Base-by-base conservation (phyloP, 2,329 filamentous ascomycete species). In the Monosporascus cannonballus region DNA sequence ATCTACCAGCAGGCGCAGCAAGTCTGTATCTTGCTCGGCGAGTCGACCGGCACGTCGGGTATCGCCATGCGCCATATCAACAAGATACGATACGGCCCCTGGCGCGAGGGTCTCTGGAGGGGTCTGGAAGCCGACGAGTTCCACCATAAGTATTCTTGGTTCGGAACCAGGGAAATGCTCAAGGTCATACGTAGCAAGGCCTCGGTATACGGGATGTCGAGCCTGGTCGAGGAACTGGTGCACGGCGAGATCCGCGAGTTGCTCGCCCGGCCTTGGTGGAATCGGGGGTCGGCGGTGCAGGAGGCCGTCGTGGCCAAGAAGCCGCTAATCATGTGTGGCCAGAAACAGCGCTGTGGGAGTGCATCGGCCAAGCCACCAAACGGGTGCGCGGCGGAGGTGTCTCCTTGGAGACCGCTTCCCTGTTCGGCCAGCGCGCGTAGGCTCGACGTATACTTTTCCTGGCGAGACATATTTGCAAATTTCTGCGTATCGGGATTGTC, bases 251-350 rank as follows among this genome's bases (percentile, higher is more conserved):
- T 58, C 34, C 48, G 54, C 24, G 56, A 60, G 47, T 27, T 60
- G 15, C 46, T 60, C 11, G 51, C 48, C 27, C 50, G 58, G 36
- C 56, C 57, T 11, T 61, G 57, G 56, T 61, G 59, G 57, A 52
- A 46, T 5, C 52, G 59, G 5, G 51, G 52, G n/a, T 61, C 57
- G 59, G 54, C 56, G 37, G 50, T 61, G 17, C 57, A 61, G 50
- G 59, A 61, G 47, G 57, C 54, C 24, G 53, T 59, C 17, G 24
- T 58, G 2, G 53, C 55, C 3, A 25, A 44, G 34, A 56, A 54
- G 5, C 46, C 56, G 2, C 22, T 44, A 7, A 37, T 58, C 4
- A 50, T 58, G 41, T 55, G 51, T 41, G 59, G 3, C 24, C 24
- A 24, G 24, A 24, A 24, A 24, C 6, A 24, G 24, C 24, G 24